Conservation (phyloP, 208 protist genomes). For the Lotmaria passim region DNA sequence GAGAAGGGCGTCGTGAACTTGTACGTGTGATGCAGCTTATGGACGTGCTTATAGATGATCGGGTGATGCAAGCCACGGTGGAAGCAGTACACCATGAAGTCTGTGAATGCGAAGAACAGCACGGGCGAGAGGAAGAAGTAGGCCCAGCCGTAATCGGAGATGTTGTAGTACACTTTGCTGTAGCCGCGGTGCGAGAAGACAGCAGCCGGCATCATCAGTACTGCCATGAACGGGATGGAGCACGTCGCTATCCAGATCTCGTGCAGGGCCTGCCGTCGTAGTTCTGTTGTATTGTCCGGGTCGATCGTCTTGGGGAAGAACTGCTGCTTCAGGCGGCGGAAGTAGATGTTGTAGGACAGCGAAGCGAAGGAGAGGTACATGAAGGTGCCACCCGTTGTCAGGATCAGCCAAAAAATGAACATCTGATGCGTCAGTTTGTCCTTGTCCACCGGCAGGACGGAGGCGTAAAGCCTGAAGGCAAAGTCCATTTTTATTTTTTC, state of each 20-base stretch:
- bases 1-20: constrained; percentile 91
- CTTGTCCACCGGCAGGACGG: constrained; percentile 65
- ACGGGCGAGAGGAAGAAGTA: constrained; percentile 75
- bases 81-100: constrained; percentile 94
- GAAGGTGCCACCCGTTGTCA: constrained; percentile 62
- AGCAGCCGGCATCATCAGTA: constrained; percentile 77
- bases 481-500: constrained; percentile 37
- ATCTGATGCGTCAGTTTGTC: constrained; percentile 61
- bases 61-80: constrained; percentile 93
- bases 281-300: constrained; percentile 41
- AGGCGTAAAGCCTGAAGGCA: constrained; percentile 62
- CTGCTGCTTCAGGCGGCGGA: constrained; percentile 43
- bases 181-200: constrained; percentile 77
- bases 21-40: constrained; percentile 94
- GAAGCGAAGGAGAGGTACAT: constrained; percentile 67
- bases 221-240: constrained; percentile 83
- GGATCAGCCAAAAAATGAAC: constrained; percentile 71
- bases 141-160: constrained; percentile 76
- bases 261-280: constrained; percentile 54
- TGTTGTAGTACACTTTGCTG: constrained; percentile 79
- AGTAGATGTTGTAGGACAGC: constrained; percentile 67
- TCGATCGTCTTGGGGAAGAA: constrained; percentile 83
- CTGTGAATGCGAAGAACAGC: constrained; percentile 91
- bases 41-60: constrained; percentile 84
- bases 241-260: constrained; percentile 80